phyloP scores from a whole-genome alignment of 225 moss, liverwort and hornwort genomes.

The Climacium dendroides region DNA sequence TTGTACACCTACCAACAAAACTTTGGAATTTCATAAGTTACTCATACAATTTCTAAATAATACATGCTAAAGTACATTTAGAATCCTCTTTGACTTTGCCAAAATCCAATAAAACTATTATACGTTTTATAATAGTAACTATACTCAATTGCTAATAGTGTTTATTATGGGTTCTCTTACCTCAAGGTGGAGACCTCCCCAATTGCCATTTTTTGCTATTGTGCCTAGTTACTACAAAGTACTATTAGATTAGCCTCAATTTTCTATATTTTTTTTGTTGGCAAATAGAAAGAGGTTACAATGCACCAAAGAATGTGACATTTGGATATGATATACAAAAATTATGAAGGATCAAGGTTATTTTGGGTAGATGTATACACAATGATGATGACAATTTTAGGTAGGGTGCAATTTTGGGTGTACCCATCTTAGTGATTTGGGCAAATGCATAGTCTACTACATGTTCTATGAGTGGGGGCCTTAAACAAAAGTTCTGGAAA shows the following conservation, averaged over 20 bases:
- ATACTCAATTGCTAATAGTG: rapidly evolving
- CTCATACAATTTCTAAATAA: neutral
- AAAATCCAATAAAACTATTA: neutral
- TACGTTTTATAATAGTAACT: neutral
- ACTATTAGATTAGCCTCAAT: no score
- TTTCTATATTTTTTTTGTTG: neutral
- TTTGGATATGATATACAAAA: neutral
- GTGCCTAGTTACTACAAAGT: rapidly evolving
- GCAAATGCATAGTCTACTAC: rapidly evolving
- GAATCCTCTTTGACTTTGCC: neutral
- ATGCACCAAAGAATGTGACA: rapidly evolving
- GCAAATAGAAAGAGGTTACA: rapidly evolving
- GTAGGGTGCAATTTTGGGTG: rapidly evolving
- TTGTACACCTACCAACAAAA: no score
- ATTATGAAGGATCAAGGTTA: rapidly evolving
- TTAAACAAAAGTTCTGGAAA: neutral
- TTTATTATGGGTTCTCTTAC: neutral
- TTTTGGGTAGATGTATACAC: neutral
- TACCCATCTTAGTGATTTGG: neutral
- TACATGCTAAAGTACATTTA: neutral
- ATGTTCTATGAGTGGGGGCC: rapidly evolving
- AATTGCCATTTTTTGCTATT: neutral
- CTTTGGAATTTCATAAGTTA: neutral
- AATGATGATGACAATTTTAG: neutral
- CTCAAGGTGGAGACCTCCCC: rapidly evolving